Percentiles rank a stretch among this genome's conserved stretches.
phyloP scores from a whole-genome alignment of 352 stramenopile genomes.

The Phytopythium vexans region DNA sequence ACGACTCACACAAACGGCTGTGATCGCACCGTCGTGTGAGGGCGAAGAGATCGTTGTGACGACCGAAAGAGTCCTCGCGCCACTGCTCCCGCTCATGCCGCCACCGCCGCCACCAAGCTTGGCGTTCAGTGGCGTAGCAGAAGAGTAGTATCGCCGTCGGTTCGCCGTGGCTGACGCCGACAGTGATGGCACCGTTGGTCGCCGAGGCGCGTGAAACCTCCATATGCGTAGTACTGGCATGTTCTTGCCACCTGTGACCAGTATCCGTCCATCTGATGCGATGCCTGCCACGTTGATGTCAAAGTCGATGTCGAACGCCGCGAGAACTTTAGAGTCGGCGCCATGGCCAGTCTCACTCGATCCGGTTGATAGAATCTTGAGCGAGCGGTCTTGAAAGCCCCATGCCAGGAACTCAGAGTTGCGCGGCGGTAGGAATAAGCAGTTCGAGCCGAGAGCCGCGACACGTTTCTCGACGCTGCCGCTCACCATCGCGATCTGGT shows the following conservation, averaged over 20 bases:
- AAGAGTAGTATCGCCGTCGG: conserved; percentile 22
- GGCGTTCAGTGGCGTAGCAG: conserved; percentile 10
- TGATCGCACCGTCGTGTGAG: conserved; percentile 36
- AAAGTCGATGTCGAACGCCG: conserved; percentile 56
- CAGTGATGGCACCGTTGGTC: conserved; percentile 5
- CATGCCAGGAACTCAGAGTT: conserved; percentile 70
- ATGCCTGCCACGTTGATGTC: conserved; percentile 51
- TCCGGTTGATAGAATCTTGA: conserved; percentile 54
- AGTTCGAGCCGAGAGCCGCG: conserved; percentile 36
- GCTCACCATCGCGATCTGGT: conserved; percentile 41
- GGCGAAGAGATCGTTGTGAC: conserved; percentile 43
- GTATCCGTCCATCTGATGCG: conserved; percentile 55
- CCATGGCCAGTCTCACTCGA: conserved; percentile 36
- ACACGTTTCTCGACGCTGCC: conserved; percentile 52
- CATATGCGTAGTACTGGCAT: conserved; percentile 57
- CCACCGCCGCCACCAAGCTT: not conserved
- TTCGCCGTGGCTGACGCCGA: conserved; percentile 3
- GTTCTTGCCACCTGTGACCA: conserved; percentile 43
- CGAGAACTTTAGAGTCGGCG: conserved; percentile 54
- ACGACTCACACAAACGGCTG: conserved; percentile 49
- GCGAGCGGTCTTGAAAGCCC: conserved; percentile 60
- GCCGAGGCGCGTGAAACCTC: conserved; percentile 28
- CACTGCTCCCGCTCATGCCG: conserved; percentile 10
- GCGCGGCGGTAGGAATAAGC: conserved; percentile 54
- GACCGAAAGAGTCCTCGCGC: conserved; percentile 33